Conservation (phyloP, 2,329 filamentous ascomycete genomes). For the Tympanopsis confertula region DNA sequence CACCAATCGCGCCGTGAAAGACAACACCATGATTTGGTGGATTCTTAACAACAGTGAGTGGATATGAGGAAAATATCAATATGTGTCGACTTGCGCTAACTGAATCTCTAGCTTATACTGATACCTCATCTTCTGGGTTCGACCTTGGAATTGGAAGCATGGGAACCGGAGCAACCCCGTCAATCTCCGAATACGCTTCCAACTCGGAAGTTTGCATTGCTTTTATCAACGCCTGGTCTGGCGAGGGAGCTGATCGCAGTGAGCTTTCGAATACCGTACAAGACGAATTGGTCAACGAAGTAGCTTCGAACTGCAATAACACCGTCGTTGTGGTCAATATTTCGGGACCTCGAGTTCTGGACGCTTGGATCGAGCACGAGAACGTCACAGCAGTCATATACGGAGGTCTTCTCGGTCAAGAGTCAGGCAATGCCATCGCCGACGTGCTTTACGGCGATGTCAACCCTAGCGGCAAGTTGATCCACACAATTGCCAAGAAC, state of each 20-base stretch:
- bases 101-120: slow-evolving; percentile 1
- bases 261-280: slow-evolving; percentile 8
- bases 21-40: slow-evolving; percentile 25
- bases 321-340: slow-evolving; percentile 58
- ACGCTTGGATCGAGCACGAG: slow-evolving; percentile 40
- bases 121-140: slow-evolving; percentile 28
- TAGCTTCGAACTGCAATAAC: slow-evolving; percentile 51
- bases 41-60: slow-evolving; percentile 24
- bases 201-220: slow-evolving; percentile 31
- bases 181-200: slow-evolving; percentile 4
- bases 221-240: slow-evolving; percentile 54
- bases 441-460: slow-evolving; percentile 49
- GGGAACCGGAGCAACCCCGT: slow-evolving; percentile 4
- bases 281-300: slow-evolving; percentile 46
- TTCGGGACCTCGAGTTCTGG: slow-evolving; percentile 45
- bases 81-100: slow-evolving; percentile 4
- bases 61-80: no score
- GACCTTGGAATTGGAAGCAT: slow-evolving; percentile 4
- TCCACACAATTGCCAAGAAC: slow-evolving; percentile 43
- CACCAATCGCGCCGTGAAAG: slow-evolving; percentile 26
- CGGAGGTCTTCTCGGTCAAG: slow-evolving; percentile 47
- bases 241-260: slow-evolving; percentile 28
- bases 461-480: slow-evolving; percentile 44
- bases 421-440: slow-evolving; percentile 46
- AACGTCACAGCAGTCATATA: slow-evolving; percentile 52